A percentile compares a stretch with the other conserved stretches of the same genome.
phyloP scores from a whole-genome alignment of 2,329 filamentous ascomycete genomes.

The Phialemoniopsis sp. region DNA sequence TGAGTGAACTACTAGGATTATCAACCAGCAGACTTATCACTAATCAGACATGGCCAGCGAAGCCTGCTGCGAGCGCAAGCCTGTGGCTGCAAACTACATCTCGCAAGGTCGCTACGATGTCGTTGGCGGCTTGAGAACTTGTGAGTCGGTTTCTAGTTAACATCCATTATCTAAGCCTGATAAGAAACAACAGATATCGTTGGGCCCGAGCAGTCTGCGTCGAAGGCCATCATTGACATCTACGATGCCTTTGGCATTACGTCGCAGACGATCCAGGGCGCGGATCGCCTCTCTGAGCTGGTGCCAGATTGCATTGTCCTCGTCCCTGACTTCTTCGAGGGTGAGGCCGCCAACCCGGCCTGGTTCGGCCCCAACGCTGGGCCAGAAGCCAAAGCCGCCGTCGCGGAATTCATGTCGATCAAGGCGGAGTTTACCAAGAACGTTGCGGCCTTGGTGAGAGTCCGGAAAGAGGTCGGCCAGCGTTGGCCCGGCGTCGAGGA shows the following conservation, averaged over 20 bases:
- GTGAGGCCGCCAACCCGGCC: constrained; percentile 17
- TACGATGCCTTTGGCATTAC: constrained; percentile 44
- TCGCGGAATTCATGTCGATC: constrained; percentile 24
- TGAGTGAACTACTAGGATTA: too few relatives aligned
- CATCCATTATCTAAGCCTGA: too few relatives aligned
- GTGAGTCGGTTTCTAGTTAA: too few relatives aligned
- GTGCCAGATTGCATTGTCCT: constrained; percentile 21
- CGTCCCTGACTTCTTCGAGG: constrained; percentile 23
- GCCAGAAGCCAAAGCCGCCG: constrained; percentile 3
- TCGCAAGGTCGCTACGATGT: constrained; percentile 34
- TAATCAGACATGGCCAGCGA: constrained; percentile 18
- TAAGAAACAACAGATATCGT: constrained; percentile 25
- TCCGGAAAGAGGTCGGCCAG: constrained; percentile 22
- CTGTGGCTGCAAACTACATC: constrained; percentile 31
- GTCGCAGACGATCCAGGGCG: constrained; percentile 42
- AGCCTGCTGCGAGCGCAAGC: constrained; percentile 27
- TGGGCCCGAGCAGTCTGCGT: constrained; percentile 22
- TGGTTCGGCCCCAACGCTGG: constrained; percentile 34
- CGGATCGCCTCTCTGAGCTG: constrained; percentile 29
- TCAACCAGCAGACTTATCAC: too few relatives aligned
- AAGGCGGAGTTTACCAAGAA: constrained; percentile 22
- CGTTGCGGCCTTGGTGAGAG: constrained; percentile 20
- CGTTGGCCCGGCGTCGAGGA: constrained; percentile 29
- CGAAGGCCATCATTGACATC: constrained; percentile 34
- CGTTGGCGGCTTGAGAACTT: constrained; percentile 35